These are phyloP conservation scores for Yamadazyma dendronema DNA, from an alignment of 1,139 yeast genomes.

Conservation along the genomic window DNA sequence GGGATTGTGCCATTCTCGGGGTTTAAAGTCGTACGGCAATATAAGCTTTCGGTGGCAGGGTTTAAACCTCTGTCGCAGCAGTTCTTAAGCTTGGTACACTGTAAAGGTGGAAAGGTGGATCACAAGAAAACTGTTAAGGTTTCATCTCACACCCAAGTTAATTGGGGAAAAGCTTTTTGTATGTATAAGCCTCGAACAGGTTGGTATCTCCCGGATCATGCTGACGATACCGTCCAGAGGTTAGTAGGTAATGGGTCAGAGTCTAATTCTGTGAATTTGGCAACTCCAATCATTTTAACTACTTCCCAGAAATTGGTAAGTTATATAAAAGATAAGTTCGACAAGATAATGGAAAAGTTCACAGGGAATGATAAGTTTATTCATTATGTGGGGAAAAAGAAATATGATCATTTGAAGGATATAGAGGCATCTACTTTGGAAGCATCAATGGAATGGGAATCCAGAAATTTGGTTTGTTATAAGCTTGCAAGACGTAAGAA, in stretches of 20 bases:
- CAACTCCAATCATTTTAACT: background rate
- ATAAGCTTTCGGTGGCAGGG: conserved; percentile 42
- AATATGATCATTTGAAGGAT: conserved; percentile 20
- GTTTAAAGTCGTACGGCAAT: conserved; percentile 54
- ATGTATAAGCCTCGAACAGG: conserved; percentile 29
- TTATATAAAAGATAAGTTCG: conserved; percentile 18
- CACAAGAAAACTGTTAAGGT: conserved; percentile 41
- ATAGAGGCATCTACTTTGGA: conserved; percentile 21
- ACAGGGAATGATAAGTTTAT: conserved; percentile 20
- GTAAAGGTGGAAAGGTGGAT: conserved; percentile 52
- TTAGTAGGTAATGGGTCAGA: conserved; percentile 1
- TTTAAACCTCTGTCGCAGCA: conserved; percentile 42
- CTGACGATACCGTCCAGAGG: conserved; percentile 7
- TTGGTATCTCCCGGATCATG: conserved; percentile 4
- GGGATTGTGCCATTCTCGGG: conserved; percentile 49
- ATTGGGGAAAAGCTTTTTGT: conserved; percentile 57
- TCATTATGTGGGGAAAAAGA: conserved; percentile 27
- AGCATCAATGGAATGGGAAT: conserved; percentile 28
- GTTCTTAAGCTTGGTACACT: conserved; percentile 51
- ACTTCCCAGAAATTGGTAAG: conserved; percentile 4
- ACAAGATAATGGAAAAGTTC: conserved; percentile 21
- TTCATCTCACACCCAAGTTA: conserved; percentile 38
- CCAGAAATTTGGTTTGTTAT: conserved; percentile 46
- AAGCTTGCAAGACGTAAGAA: conserved; percentile 63
- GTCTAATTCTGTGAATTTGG: background rate